Evolutionary conservation across 495 filamentous ascomycete genomes (phyloP).

Genomic region (Neurospora sublineolata): DNA sequence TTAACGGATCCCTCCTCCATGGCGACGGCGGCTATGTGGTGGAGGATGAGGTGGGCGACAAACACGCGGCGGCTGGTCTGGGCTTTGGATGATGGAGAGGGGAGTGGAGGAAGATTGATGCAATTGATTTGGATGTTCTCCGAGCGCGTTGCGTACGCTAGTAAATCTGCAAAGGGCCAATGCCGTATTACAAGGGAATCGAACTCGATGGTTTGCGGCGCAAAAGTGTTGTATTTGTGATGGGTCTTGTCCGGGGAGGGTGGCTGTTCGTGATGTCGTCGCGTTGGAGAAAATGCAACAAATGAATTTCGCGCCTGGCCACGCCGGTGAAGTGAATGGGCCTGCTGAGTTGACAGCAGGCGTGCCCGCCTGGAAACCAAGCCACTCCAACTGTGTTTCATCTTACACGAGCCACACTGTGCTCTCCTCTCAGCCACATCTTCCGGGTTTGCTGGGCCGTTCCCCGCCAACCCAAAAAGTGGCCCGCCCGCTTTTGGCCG

Average conservation of each 20-base stretch:
- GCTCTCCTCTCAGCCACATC: not conserved
- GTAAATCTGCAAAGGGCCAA: not conserved
- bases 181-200: not conserved
- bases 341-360: not conserved
- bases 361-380: too few species aligned
- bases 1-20: slow-evolving; percentile 46
- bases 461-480: not conserved
- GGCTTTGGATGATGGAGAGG: not conserved
- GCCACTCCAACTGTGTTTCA: not conserved
- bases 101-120: not conserved
- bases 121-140: not conserved
- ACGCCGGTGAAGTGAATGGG: slow-evolving; percentile 4
- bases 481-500: not conserved
- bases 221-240: slow-evolving; percentile 8
- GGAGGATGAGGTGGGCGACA: not conserved
- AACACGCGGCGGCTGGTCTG: not conserved
- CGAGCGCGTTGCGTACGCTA: not conserved
- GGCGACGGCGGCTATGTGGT: slow-evolving; percentile 9
- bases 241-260: slow-evolving; percentile 6
- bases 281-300: slow-evolving; percentile 22
- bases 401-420: not conserved
- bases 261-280: slow-evolving; percentile 19
- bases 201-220: slow-evolving; percentile 9
- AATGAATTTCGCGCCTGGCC: slow-evolving; percentile 16
- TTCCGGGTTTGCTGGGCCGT: not conserved